Evolutionary conservation across 2,329 filamentous ascomycete genomes (phyloP), one percentile per base, ranked within the genome.

Genomic region (Tricladium varicosporioides): DNA sequence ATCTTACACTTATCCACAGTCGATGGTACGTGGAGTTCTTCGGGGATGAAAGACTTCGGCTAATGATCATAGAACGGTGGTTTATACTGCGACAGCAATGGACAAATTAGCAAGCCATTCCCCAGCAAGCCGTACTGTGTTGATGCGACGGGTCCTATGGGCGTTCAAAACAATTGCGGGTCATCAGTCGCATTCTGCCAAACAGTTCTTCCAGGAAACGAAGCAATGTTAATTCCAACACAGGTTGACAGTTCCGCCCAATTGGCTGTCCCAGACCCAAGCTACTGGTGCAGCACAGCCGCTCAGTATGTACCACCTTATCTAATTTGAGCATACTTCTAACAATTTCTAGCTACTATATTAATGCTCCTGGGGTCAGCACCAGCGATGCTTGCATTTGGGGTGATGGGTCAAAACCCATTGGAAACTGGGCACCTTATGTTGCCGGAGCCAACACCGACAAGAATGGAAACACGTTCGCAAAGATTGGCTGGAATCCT

Each of bases 201-300:
- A 73, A 92, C 89, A 4, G 86, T 91, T 13, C 74, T 92, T 59
- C 89, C 89, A 15, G 89, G 89, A 50, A 87, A 91, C 66, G 89
- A 92, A 75, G 86, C 86, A 59, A 92, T 92, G 88, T 77, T 92
- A 64, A 92, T 92, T 66, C 88, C 88, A 14, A 92, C 88, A n/a
- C 72, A 85, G 60, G 85, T 92, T 48, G 68, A 77, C 18, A 74
- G 77, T 60, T 68, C 67, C 19, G 76, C 78, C n/a, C 80, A 79
- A 31, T 76, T 93, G 54, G 88, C 89, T 50, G 88, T 92, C 36
- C 89, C 89, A 8, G 86, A 79, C 56, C 74, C 79, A 15, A 79
- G 74, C 55, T 92, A 92, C 73, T 92, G 88, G 89, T 83, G 78
- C 64, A 73, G 75, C 46, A 92, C 89, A 11, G 82, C 88, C 57